Conservation (phyloP, 1,139 yeast species). For the Taphrina communis region DNA sequence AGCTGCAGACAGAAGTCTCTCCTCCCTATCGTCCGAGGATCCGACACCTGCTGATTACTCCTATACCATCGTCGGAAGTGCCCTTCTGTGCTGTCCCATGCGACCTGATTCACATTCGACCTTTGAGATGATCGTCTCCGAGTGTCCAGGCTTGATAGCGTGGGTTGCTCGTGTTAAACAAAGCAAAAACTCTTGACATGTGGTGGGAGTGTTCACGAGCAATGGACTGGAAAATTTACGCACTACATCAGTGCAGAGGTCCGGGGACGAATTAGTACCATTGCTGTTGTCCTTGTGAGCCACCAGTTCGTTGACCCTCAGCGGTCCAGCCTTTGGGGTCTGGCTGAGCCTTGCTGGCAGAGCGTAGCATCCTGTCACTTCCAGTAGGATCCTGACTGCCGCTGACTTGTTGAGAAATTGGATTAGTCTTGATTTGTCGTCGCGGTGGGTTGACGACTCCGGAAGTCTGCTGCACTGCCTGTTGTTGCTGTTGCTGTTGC, state of each 20-base stretch:
- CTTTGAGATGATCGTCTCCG: background rate
- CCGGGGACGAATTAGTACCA: conserved; percentile 8
- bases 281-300: conserved; percentile 24
- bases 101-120: background rate
- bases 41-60: conserved; percentile 1
- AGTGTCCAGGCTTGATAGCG: background rate
- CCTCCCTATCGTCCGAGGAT: conserved; percentile 7
- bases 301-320: conserved; percentile 10
- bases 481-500: conserved; percentile 23
- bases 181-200: background rate
- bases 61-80: conserved; percentile 14
- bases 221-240: background rate
- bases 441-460: conserved; percentile 40
- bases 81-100: conserved; percentile 4
- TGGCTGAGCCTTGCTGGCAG: conserved; percentile 35
- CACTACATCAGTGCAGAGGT: background rate
- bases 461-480: background rate
- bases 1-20: conserved; percentile 1
- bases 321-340: conserved; percentile 19
- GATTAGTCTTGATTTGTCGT: conserved; percentile 23
- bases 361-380: conserved; percentile 38
- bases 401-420: conserved; percentile 17
- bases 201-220: background rate
- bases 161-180: background rate
- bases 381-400: conserved; percentile 31